These are phyloP conservation scores for Elongisporangium prolatum DNA, from an alignment of 352 stramenopile species.

Conservation along the genomic window DNA sequence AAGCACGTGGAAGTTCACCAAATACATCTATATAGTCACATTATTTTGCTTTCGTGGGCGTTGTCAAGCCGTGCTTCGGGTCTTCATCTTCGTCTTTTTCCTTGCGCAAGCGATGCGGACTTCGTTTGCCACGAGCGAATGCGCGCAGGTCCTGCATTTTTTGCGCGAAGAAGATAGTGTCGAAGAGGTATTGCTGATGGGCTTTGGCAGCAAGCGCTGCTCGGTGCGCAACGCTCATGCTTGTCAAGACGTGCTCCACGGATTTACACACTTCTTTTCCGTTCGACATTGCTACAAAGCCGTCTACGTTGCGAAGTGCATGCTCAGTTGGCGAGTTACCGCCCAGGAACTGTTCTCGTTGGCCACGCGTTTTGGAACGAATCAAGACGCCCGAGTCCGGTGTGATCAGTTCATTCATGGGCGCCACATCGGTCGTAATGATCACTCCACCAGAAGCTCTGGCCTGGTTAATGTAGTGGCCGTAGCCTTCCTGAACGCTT, in stretches of 20 bases:
- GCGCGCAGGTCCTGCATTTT: conserved; percentile 46
- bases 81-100: neutral
- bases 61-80: neutral
- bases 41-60: neutral
- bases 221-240: conserved; percentile 26
- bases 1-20: neutral
- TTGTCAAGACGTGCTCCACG: conserved; percentile 27
- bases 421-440: conserved; percentile 42
- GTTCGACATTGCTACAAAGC: conserved; percentile 36
- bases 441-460: conserved; percentile 37
- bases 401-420: conserved; percentile 63
- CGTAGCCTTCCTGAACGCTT: conserved; percentile 50
- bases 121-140: conserved; percentile 19
- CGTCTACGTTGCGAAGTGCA: conserved; percentile 25
- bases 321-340: conserved; percentile 21
- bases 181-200: conserved; percentile 53
- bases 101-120: neutral
- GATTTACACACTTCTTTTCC: conserved; percentile 33
- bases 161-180: conserved; percentile 57
- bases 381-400: conserved; percentile 35
- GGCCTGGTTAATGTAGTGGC: conserved; percentile 67
- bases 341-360: conserved; percentile 31
- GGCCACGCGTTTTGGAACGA: conserved; percentile 8
- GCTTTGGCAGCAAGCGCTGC: conserved; percentile 23
- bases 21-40: neutral